Evolutionary conservation across 1,284 basidiomycete species (phyloP).

Genomic region (Sporisorium iseilematis-ciliati): DNA sequence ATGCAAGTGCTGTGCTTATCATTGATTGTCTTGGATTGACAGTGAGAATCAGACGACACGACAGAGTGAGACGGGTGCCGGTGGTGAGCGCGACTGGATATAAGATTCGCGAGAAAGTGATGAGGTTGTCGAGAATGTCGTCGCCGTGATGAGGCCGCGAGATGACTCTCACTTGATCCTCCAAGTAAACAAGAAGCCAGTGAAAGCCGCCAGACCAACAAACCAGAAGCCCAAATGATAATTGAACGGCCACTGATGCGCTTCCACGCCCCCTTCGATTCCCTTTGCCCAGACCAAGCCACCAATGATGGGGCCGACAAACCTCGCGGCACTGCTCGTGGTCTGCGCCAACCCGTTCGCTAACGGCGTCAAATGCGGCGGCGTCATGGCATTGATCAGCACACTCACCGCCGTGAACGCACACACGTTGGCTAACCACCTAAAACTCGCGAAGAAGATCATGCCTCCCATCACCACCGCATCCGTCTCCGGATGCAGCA

Average conservation of each 20-base stretch:
- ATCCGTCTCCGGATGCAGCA: constrained; percentile 68
- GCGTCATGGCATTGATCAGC: constrained; percentile 71
- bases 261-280: constrained; percentile 54
- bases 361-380: constrained; percentile 70
- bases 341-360: constrained; percentile 72
- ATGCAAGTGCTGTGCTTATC: background rate
- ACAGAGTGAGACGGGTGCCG: background rate
- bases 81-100: background rate
- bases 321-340: constrained; percentile 69
- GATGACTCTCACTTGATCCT: constrained; percentile 33
- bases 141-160: too few species aligned
- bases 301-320: constrained; percentile 69
- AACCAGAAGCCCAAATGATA: constrained; percentile 67
- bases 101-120: background rate
- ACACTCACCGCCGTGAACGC: constrained; percentile 69
- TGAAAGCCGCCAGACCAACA: constrained; percentile 58
- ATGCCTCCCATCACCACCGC: constrained; percentile 72
- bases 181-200: constrained; percentile 57
- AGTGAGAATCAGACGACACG: too few species aligned
- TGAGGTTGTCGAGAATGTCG: background rate
- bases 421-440: constrained; percentile 70
- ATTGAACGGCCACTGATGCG: constrained; percentile 62
- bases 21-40: background rate
- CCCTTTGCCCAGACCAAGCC: constrained; percentile 67
- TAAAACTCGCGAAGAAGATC: constrained; percentile 69